Conservation (phyloP, 2,329 filamentous ascomycete genomes). For the Clarireedia homoeocarpa region DNA sequence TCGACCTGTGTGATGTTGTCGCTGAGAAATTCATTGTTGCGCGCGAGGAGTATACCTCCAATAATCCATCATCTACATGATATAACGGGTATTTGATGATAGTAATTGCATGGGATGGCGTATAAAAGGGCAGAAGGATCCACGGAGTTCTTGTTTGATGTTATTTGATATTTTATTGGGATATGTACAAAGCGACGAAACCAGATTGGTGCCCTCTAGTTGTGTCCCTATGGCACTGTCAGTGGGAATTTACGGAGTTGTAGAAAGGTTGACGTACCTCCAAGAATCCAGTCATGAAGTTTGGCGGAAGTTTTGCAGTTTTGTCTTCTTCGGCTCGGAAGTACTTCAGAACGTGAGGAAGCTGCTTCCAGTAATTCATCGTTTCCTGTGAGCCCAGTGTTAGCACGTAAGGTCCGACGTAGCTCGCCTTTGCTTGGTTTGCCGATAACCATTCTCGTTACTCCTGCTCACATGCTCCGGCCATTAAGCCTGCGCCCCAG, state of each 20-base stretch:
- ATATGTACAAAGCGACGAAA: constrained; percentile 29
- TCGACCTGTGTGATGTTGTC: constrained; percentile 88
- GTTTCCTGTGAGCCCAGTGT: constrained; percentile 63
- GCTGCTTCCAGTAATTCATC: constrained; percentile 98
- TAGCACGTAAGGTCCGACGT: neutral
- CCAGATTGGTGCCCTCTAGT: constrained; percentile 20
- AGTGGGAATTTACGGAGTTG: constrained; percentile 72
- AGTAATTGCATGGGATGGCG: constrained; percentile 24
- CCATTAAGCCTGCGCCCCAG: no score
- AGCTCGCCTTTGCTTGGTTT: no score
- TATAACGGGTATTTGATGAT: constrained; percentile 2
- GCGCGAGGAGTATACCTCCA: constrained; percentile 40
- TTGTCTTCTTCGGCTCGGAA: constrained; percentile 83
- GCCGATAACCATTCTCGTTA: no score
- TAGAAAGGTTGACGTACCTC: constrained; percentile 65
- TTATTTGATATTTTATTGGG: constrained; percentile 21
- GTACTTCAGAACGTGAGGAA: constrained; percentile 92
- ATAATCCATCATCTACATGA: constrained; percentile 8
- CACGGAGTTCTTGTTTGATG: constrained; percentile 14
- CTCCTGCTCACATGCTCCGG: no score
- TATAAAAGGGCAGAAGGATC: constrained; percentile 15
- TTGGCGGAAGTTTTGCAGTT: constrained; percentile 68
- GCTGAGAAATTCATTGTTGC: constrained; percentile 77
- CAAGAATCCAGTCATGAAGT: constrained; percentile 90
- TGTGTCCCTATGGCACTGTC: constrained; percentile 25